phyloP scores from a whole-genome alignment of 768 basidiomycete genomes.

The Tricholomella constricta region DNA sequence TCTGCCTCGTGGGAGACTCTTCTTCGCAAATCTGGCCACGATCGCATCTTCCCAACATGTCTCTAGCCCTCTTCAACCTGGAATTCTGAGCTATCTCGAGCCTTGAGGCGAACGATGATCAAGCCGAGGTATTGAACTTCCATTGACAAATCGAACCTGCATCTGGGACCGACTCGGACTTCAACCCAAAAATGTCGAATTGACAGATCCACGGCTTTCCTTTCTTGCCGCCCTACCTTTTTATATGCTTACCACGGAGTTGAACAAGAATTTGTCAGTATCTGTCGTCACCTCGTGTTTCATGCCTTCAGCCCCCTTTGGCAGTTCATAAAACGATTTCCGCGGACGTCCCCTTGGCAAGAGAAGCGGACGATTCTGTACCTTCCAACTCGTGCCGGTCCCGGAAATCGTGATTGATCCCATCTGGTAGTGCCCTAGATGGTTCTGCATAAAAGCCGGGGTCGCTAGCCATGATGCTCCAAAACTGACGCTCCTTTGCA shows the following conservation, averaged over 20 bases:
- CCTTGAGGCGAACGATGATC: not conserved
- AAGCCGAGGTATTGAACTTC: not conserved
- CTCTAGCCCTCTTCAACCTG: not conserved
- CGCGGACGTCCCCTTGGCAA: conserved; percentile 43
- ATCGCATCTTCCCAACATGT: conserved; percentile 15
- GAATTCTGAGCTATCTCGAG: not conserved
- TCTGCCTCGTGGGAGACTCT: conserved; percentile 20
- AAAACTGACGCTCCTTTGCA: conserved; percentile 26
- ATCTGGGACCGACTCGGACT: not conserved
- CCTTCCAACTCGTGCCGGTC: conserved; percentile 35
- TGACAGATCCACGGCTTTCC: conserved; percentile 2
- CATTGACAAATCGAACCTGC: not conserved
- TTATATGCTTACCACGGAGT: conserved; percentile 5
- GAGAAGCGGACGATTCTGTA: conserved; percentile 30
- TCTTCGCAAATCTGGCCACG: conserved; percentile 34
- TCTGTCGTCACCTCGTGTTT: conserved; percentile 43
- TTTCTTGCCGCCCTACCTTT: not conserved
- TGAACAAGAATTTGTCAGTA: conserved; percentile 23
- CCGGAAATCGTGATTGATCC: conserved; percentile 38
- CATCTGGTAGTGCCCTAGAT: conserved; percentile 33
- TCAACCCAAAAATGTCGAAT: no score
- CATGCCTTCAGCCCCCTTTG: conserved; percentile 21
- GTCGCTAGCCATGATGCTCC: conserved; percentile 17
- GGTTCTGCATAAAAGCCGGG: conserved; percentile 37
- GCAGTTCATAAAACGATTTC: conserved; percentile 32